A percentile compares a stretch with the other conserved stretches of the same genome.
Evolutionary conservation across 441 rosid genomes (phyloP).

Genomic region (Gossypium davidsonii): DNA sequence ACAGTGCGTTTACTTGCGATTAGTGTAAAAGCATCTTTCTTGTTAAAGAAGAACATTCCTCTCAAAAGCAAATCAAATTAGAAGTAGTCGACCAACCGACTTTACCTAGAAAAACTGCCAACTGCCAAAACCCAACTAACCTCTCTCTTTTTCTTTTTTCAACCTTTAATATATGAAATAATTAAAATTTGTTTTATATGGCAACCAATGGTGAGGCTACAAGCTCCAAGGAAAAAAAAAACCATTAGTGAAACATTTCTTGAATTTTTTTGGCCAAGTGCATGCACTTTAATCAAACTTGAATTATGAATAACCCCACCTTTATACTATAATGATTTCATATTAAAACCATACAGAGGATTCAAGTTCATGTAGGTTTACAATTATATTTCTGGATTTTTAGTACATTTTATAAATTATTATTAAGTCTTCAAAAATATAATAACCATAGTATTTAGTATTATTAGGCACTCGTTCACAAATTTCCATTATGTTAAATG

Average conservation of each 20-base stretch:
- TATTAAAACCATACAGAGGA: too few relatives aligned
- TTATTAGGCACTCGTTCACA: too few relatives aligned
- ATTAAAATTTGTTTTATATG: neutral
- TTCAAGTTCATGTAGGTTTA: too few relatives aligned
- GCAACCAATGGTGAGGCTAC: neutral
- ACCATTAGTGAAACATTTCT: neutral
- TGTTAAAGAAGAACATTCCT: too few relatives aligned
- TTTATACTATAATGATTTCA: neutral
- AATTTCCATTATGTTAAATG: too few relatives aligned
- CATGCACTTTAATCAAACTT: slow-evolving; percentile 2
- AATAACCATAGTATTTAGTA: too few relatives aligned
- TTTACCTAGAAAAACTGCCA: slow-evolving; percentile 27
- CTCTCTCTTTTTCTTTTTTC: neutral
- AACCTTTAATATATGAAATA: neutral
- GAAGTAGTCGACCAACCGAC: slow-evolving; percentile 15
- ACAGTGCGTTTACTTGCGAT: too few relatives aligned
- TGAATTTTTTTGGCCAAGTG: slow-evolving; percentile 2
- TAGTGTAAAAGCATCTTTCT: too few relatives aligned
- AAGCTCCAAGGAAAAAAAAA: neutral
- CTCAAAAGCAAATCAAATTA: neutral
- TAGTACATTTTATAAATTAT: too few relatives aligned
- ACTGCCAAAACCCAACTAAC: slow-evolving; percentile 19
- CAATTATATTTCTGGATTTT: too few relatives aligned
- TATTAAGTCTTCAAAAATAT: too few relatives aligned
- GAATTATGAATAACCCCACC: neutral